Evolutionary conservation across 495 filamentous ascomycete species (phyloP).

Genomic region (Aspergillus campestris): DNA sequence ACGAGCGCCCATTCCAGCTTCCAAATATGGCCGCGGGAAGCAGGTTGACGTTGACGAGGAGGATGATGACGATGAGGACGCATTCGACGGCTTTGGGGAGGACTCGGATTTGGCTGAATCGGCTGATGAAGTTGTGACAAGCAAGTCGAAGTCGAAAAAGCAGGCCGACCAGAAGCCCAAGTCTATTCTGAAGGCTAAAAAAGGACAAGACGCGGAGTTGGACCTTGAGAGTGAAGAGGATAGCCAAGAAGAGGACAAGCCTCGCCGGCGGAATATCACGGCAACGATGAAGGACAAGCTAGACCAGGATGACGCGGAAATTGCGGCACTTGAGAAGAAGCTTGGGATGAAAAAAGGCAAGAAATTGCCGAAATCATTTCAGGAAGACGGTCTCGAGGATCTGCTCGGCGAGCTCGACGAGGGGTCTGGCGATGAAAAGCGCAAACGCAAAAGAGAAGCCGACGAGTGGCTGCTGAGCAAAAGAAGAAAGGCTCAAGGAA

Average conservation of each 20-base stretch:
- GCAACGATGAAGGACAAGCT: conserved; percentile 56
- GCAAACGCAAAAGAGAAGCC: conserved; percentile 49
- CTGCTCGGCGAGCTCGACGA: conserved; percentile 64
- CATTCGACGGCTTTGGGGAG: conserved; percentile 6
- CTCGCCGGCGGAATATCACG: conserved; percentile 36
- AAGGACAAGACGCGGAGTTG: conserved; percentile 7
- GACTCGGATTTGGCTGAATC: conserved; percentile 15
- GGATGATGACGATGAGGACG: conserved; percentile 20
- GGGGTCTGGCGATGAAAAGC: conserved; percentile 36
- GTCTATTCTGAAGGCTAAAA: conserved; percentile 36
- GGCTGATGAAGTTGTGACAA: conserved; percentile 11
- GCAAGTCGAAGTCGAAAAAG: conserved; percentile 17
- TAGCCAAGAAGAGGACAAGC: conserved; percentile 17
- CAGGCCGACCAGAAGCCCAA: conserved; percentile 21
- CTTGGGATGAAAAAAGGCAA: conserved; percentile 77
- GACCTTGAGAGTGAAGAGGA: conserved; percentile 8
- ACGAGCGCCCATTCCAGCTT: conserved; percentile 9
- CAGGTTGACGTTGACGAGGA: conserved; percentile 8
- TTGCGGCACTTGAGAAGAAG: conserved; percentile 80
- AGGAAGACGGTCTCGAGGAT: conserved; percentile 80
- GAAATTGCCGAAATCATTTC: conserved; percentile 60
- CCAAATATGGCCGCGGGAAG: neutral
- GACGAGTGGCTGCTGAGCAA: conserved; percentile 53
- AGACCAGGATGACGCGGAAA: conserved; percentile 70
- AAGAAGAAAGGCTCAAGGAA: conserved; percentile 54